A percentile compares a stretch with the other conserved stretches of the same genome.
These are phyloP conservation scores for Annulohypoxylon nitens DNA, from an alignment of 495 filamentous ascomycete species.

Conservation along the genomic window DNA sequence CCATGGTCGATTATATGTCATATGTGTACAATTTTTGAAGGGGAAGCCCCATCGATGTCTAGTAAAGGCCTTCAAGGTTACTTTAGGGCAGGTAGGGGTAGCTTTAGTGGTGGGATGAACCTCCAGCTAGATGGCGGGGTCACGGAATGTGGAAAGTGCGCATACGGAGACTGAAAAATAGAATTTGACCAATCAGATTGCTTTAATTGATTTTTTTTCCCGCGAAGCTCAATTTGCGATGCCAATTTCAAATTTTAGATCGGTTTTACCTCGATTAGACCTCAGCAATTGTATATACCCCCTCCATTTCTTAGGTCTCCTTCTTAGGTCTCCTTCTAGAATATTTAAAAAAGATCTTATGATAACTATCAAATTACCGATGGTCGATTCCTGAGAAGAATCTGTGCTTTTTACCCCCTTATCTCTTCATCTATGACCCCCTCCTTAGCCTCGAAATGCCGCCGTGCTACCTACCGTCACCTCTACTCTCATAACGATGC, in stretches of 20 bases:
- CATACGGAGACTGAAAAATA: slow-evolving; percentile 3
- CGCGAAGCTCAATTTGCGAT: slow-evolving; percentile 20
- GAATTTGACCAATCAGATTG: slow-evolving; percentile 20
- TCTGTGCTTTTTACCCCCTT: background rate
- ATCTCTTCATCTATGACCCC: slow-evolving; percentile 53
- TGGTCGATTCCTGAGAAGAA: slow-evolving; percentile 13
- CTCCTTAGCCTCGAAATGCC: slow-evolving; percentile 54
- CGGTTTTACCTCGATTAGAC: background rate
- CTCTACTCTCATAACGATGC: slow-evolving; percentile 50
- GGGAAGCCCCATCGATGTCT: too few species aligned
- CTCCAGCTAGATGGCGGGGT: slow-evolving; percentile 35
- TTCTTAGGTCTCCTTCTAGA: background rate
- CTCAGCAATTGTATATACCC: background rate
- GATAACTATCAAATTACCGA: background rate
- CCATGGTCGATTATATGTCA: slow-evolving; percentile 57
- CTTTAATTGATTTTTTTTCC: slow-evolving; percentile 19
- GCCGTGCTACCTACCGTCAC: slow-evolving; percentile 56
- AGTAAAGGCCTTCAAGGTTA: too few species aligned
- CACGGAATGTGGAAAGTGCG: background rate
- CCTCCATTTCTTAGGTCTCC: background rate
- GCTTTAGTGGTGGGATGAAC: slow-evolving; percentile 41
- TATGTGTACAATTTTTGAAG: background rate
- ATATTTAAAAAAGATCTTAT: slow-evolving; percentile 14
- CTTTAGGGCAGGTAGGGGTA: background rate
- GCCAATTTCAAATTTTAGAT: slow-evolving; percentile 11